Conservation (phyloP, 2,329 filamentous ascomycete genomes). For the Apiospora malaysiana region DNA sequence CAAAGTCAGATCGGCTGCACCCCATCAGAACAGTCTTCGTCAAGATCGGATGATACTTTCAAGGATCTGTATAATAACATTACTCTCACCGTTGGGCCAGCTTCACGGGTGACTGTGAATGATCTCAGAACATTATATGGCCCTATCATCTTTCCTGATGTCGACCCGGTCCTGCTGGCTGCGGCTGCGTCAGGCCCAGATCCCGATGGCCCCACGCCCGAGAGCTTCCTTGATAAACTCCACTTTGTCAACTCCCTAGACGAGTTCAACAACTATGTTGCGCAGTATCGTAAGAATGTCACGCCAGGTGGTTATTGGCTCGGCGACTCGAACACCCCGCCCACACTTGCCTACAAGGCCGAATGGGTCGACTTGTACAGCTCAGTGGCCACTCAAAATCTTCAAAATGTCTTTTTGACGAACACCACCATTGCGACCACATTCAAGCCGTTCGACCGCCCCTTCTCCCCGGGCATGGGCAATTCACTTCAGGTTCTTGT, state of each 20-base stretch:
- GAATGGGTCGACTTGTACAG: constrained; percentile 62
- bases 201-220: constrained; percentile 17
- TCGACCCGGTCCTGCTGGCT: constrained; percentile 29
- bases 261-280: constrained; percentile 72
- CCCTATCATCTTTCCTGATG: constrained; percentile 43
- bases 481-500: constrained; percentile 79
- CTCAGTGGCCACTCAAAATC: constrained; percentile 68
- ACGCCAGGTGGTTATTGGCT: constrained; percentile 84
- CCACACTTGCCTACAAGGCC: constrained; percentile 75
- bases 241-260: constrained; percentile 66
- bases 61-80: constrained; percentile 41
- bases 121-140: constrained; percentile 42
- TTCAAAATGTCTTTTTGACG: constrained; percentile 68
- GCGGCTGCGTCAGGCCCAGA: constrained; percentile 27
- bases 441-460: constrained; percentile 77
- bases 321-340: constrained; percentile 61
- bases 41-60: constrained; percentile 45
- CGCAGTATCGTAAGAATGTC: constrained; percentile 67
- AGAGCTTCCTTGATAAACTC: constrained; percentile 43
- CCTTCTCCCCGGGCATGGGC: constrained; percentile 71
- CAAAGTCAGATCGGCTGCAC: constrained; percentile 36
- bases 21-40: constrained; percentile 39
- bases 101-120: constrained; percentile 39
- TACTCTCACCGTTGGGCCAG: constrained; percentile 51
- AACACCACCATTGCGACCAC: constrained; percentile 73